Conservation (phyloP, 1,284 basidiomycete species). For the Cystobasidiaceae sp. region DNA sequence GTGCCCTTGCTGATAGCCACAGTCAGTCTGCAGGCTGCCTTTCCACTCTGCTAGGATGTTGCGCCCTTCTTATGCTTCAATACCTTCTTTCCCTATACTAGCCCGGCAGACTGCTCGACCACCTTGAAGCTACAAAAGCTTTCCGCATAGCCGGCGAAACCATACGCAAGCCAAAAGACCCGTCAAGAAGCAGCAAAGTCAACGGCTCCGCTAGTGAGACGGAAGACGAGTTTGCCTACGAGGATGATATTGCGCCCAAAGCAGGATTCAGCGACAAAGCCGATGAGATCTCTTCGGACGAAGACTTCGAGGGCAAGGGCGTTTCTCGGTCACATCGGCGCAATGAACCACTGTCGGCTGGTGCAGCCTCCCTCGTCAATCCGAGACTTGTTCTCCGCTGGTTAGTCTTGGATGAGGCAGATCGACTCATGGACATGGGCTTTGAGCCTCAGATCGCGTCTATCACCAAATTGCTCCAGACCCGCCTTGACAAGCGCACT, state of each 20-base stretch:
- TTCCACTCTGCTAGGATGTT: not conserved
- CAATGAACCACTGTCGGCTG: slow-evolving; percentile 18
- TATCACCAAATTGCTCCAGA: slow-evolving; percentile 79
- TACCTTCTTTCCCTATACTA: not conserved
- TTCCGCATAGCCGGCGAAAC: slow-evolving; percentile 43
- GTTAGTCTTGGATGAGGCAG: slow-evolving; percentile 95
- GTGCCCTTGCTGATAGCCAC: slow-evolving; percentile 67
- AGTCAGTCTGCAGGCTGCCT: no score
- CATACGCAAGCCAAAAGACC: not conserved
- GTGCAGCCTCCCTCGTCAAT: not conserved
- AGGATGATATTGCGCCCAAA: not conserved
- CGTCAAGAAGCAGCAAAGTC: not conserved
- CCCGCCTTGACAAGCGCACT: slow-evolving; percentile 49
- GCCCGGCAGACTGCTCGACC: slow-evolving; percentile 65
- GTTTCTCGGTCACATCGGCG: slow-evolving; percentile 15
- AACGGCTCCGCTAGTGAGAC: not conserved
- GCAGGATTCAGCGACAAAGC: not conserved
- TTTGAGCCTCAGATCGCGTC: slow-evolving; percentile 56
- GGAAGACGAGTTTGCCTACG: slow-evolving; percentile 31
- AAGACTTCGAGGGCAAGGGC: slow-evolving; percentile 29
- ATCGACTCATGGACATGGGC: slow-evolving; percentile 67
- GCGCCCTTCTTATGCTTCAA: not conserved
- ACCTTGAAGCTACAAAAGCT: slow-evolving; percentile 66
- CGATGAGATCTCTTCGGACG: slow-evolving; percentile 28
- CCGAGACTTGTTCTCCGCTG: slow-evolving; percentile 56